Evolutionary conservation across 495 filamentous ascomycete species (phyloP), one percentile per base, ranked within the genome.

Genomic region (Neurospora sp.): DNA sequence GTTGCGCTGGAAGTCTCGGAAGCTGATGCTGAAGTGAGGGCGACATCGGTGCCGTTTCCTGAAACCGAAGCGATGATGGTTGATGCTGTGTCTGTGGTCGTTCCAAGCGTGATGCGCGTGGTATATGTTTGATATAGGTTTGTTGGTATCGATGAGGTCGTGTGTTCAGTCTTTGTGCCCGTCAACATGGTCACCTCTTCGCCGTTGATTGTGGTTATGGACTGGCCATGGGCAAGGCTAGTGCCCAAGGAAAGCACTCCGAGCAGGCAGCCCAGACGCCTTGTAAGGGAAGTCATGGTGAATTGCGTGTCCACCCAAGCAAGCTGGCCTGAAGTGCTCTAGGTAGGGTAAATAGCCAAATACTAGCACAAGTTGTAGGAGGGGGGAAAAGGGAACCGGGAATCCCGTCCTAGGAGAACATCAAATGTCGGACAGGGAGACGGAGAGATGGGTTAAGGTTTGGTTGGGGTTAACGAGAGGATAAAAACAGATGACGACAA

Each of bases 31-130:
- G 54, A 66, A 66, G 54, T 35, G 54, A 66, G 54, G 6, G 27
- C 27, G 54, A 18, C 85, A 69, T 79, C 78, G 12, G 85, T 89
- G 27, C 71, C 78, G 78, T 88, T 90, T 39, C 82, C 80, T 11
- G 73, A 79, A 38, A 80, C 75, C 18, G 79, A 78, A 39, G 69
- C 10, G 46, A 69, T 75, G 39, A 76, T 70, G 14, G 54, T 18
- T 8, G 54, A 35, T 66, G 27, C 54, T 2, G 27, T 9, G 27
- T 27, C 54, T 0, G 74, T 39, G 0, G 76, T 80, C 3, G 81
- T 81, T 8, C 77, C 78, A 38, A 83, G 74, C 11, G 84, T 85
- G 69, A 79, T 77, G 23, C 80, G 80, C 37, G 82, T 78, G 18
- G 79, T 72, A 70, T 75, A 81, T 4, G 81, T 81, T 71, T 83